These are phyloP conservation scores for Tricholoma terreum DNA, from an alignment of 768 basidiomycete species.

Conservation along the genomic window DNA sequence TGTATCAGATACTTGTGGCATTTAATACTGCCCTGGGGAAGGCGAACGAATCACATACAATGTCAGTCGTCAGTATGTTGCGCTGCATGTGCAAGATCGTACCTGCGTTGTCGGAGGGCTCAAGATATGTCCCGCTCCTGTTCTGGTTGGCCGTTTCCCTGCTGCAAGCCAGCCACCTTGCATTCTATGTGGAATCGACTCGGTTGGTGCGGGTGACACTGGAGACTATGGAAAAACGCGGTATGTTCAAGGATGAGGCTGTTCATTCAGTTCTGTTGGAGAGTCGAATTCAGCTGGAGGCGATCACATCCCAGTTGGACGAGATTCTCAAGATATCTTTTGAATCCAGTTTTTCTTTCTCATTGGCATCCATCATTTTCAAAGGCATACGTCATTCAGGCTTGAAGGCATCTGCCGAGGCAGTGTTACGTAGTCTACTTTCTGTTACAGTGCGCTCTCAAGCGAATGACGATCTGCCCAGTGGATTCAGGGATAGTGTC, in stretches of 20 bases:
- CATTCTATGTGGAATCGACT: conserved; percentile 67
- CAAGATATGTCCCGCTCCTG: conserved; percentile 68
- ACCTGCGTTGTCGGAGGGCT: conserved; percentile 62
- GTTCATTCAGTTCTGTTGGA: conserved; percentile 62
- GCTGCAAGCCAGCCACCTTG: conserved; percentile 71
- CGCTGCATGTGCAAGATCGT: conserved; percentile 79
- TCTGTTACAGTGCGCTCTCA: conserved; percentile 52
- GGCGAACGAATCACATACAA: conserved; percentile 65
- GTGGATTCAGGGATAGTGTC: conserved; percentile 44
- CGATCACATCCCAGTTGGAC: conserved; percentile 70
- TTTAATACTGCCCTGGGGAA: conserved; percentile 69
- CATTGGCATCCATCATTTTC: conserved; percentile 78
- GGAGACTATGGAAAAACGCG: conserved; percentile 60
- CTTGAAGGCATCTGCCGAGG: conserved; percentile 59
- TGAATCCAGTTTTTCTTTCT: conserved; percentile 75
- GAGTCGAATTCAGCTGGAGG: conserved; percentile 60
- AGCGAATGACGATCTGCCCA: conserved; percentile 25
- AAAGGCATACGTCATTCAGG: conserved; percentile 76
- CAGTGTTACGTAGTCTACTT: conserved; percentile 60
- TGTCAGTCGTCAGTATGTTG: conserved; percentile 82
- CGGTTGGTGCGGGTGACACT: conserved; percentile 63
- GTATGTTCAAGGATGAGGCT: conserved; percentile 50
- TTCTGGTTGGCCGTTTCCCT: conserved; percentile 90
- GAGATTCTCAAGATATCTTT: conserved; percentile 72
- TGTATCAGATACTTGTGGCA: conserved; percentile 91